Evolutionary conservation across 257 asterid species (phyloP).

Genomic region (Lithospermum erythrorhizon): DNA sequence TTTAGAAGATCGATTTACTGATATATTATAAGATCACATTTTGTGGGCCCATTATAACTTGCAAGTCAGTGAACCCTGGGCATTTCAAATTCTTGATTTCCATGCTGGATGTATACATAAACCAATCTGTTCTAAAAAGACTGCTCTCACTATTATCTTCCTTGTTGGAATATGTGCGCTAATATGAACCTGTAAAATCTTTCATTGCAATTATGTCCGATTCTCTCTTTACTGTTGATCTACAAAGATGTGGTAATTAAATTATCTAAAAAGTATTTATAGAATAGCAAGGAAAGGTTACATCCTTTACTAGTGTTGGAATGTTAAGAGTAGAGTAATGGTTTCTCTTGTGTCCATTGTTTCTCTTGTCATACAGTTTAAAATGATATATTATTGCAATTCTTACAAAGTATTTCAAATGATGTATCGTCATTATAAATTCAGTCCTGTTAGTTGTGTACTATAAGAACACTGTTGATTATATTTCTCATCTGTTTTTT

Average conservation of each 20-base stretch:
- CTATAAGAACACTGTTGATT: not conserved
- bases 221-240: not conserved
- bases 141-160: not conserved
- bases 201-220: not conserved
- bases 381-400: no score
- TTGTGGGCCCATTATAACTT: not conserved
- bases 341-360: not conserved
- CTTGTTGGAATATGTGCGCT: not conserved
- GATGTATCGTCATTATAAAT: not conserved
- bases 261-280: not conserved
- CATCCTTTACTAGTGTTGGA: not conserved
- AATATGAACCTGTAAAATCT: not conserved
- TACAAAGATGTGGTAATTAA: no score
- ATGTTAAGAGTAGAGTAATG: not conserved
- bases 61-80: no score
- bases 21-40: not conserved
- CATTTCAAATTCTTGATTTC: no score
- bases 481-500: no score
- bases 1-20: not conserved
- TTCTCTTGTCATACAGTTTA: no score
- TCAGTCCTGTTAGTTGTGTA: not conserved
- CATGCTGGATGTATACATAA: not conserved
- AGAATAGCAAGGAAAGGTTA: not conserved
- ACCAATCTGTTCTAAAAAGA: not conserved
- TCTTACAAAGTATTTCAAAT: not conserved